Percentiles rank a stretch among this genome's conserved stretches.
Conservation (phyloP, 305 asterid species). For the Coffea humblotiana region DNA sequence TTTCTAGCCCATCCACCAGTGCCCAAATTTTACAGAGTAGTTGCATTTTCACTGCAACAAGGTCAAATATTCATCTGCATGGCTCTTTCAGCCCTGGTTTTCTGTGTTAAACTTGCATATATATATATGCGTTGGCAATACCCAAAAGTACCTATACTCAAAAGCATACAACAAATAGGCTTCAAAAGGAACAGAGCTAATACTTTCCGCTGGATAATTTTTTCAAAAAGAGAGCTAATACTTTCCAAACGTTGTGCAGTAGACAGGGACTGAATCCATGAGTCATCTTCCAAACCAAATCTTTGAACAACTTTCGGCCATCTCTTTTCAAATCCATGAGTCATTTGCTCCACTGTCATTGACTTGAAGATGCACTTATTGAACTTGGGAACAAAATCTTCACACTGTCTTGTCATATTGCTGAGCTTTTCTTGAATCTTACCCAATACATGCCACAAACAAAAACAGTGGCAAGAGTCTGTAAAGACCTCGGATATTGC, state of each 20-base stretch:
- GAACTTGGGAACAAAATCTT: conserved; percentile 34
- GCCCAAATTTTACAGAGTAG: no score
- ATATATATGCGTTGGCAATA: no score
- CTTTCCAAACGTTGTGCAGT: conserved; percentile 35
- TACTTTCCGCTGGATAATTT: conserved; percentile 33
- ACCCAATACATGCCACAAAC: conserved; percentile 50
- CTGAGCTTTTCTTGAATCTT: conserved; percentile 47
- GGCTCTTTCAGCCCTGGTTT: no score
- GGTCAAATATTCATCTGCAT: no score
- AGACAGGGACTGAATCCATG: conserved; percentile 49
- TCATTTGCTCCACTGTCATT: conserved; percentile 34
- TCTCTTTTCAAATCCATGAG: conserved; percentile 32
- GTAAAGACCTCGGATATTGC: conserved; percentile 48
- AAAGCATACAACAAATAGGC: no score
- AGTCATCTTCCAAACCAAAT: conserved; percentile 40
- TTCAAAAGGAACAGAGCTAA: no score
- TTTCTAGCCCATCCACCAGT: no score
- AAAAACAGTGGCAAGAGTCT: conserved; percentile 45
- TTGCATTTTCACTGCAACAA: no score
- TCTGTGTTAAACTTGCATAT: no score
- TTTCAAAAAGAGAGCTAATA: conserved; percentile 34
- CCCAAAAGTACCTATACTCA: no score
- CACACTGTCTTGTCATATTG: conserved; percentile 37
- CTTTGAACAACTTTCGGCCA: conserved; percentile 46
- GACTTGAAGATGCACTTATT: conserved; percentile 50